Base-by-base conservation (phyloP, 768 basidiomycete species). In the Phylloporus arenicola region DNA sequence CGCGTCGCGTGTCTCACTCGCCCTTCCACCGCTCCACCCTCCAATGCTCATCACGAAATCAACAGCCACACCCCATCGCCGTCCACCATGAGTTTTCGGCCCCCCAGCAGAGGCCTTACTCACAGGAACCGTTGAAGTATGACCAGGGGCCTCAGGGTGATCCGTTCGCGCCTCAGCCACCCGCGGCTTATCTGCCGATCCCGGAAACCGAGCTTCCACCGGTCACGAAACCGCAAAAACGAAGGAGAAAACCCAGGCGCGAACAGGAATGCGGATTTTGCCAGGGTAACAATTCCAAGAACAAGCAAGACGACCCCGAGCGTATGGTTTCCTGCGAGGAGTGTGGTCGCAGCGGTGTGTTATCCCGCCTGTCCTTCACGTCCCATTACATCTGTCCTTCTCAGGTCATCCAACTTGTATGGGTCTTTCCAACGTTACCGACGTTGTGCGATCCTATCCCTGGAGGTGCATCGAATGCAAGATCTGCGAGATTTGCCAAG, bases 401-500 rank as follows among this genome's bases (percentile, higher is more conserved):
- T 37, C 49, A 91, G 92, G 86, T 25, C 94, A 98, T 68, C 86
- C 86, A n/a, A 84, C 81, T 41, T 98, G 94, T 64, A 76, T 95
- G 73, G 70, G 84, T 56, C 75, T 84, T 29, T 68, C 72, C 39
- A 72, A 75, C 45, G 74, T 88, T 44, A 76, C 75, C 16, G 76
- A 82, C 35, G 72, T 76, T n/a, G 72, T 93, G 45, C 74, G 76
- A 50, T 74, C 76, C 24, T 94, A 94, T 64, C 72, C 77, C 14
- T 97, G 94, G 94, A 79, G 80, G 53, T 98, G 94, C 64, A 78
- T 83, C 31, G 90, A 93, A 57, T 96, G 94, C 73, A 96, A 95
- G 73, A 83, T 74, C 50, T 98, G 94, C 65, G 90, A 93, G 70
- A 73, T 91, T 49, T 97, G 94, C 64, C 70, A 78, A 40, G 72